phyloP scores from a whole-genome alignment of 139 green algal genomes.

The Eudorina sp. region DNA sequence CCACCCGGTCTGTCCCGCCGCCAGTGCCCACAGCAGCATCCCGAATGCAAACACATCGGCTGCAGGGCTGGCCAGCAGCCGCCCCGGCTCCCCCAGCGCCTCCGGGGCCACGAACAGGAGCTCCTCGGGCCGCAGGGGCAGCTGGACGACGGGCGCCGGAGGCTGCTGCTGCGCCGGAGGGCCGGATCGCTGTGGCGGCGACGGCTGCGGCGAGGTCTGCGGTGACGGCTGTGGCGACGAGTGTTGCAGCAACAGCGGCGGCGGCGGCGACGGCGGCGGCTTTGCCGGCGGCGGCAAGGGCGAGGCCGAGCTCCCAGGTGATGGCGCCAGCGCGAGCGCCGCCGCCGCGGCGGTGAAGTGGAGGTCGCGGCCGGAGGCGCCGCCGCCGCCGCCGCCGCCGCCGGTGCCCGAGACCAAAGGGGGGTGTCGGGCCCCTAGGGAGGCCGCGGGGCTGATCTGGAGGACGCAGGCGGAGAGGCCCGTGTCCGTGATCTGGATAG shows the following conservation, averaged over 20 bases:
- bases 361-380: neutral
- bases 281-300: neutral
- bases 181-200: no score
- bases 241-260: neutral
- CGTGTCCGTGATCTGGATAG: conserved; percentile 10
- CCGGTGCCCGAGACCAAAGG: neutral
- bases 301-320: neutral
- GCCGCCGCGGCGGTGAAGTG: neutral
- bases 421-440: no score
- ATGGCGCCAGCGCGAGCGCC: neutral
- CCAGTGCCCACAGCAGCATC: conserved; percentile 29
- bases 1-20: neutral
- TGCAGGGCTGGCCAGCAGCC: neutral
- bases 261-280: neutral
- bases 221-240: neutral
- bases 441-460: neutral
- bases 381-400: neutral
- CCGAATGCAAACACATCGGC: conserved; percentile 18
- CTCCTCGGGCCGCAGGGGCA: neutral
- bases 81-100: neutral
- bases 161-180: no score
- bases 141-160: no score
- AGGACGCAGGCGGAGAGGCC: neutral
- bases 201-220: neutral
- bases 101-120: conserved; percentile 13